Conservation (phyloP, 805 yeast species). For the Myxozyma kluyveri region DNA sequence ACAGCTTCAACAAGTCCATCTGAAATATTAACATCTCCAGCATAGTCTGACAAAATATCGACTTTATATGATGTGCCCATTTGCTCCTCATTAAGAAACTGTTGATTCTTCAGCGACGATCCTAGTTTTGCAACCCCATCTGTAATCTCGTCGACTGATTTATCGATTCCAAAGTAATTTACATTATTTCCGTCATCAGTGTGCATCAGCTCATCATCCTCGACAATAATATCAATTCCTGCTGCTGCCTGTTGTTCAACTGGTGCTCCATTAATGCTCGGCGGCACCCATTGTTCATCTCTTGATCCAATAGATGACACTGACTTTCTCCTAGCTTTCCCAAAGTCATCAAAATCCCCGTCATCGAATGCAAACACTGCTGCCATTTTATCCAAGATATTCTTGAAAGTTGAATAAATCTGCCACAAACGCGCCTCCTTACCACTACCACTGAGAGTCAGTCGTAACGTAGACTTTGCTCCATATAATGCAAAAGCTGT, state of each 20-base stretch:
- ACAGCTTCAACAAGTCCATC: neutral
- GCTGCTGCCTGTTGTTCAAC: neutral
- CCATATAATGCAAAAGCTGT: too few relatives aligned
- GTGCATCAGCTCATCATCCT: constrained; percentile 19
- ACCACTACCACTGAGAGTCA: too few relatives aligned
- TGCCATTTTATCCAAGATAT: too few relatives aligned
- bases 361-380: constrained; percentile 36
- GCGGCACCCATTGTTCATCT: constrained; percentile 15
- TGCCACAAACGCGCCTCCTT: too few relatives aligned
- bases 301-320: constrained; percentile 21
- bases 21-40: constrained; percentile 31
- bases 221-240: constrained; percentile 8
- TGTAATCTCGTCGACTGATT: neutral
- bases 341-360: constrained; percentile 23
- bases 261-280: neutral
- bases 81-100: constrained; percentile 30
- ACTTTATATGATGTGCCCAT: constrained; percentile 53
- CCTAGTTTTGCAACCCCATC: constrained; percentile 10
- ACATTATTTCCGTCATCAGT: too few relatives aligned
- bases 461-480: too few relatives aligned
- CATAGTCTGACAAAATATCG: constrained; percentile 45
- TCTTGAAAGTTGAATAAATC: too few relatives aligned
- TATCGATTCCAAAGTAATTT: too few relatives aligned
- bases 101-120: constrained; percentile 12
- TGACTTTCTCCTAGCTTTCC: constrained; percentile 15